Evolutionary conservation across 2,329 filamentous ascomycete genomes (phyloP), one percentile per base, ranked within the genome.

Genomic region (Botrytis fragariae): DNA sequence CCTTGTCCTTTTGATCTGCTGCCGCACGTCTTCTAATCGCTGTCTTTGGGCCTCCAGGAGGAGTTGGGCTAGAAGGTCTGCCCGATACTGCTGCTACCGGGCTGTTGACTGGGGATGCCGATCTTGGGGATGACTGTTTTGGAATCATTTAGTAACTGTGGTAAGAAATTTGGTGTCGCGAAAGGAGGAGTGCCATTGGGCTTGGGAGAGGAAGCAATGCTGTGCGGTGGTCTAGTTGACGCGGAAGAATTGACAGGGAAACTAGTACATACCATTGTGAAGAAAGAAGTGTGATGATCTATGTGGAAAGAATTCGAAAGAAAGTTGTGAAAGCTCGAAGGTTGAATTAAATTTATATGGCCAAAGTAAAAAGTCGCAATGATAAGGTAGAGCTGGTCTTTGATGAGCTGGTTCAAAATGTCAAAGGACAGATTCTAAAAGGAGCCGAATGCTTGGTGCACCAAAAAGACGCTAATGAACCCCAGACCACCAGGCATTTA

Each of bases 1-100:
- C 90, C 85, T 97, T 96, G 85, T 98, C 96, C 85, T 97, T 97
- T 86, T 97, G 93, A 83, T 98, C 96, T 80, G 95, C 95, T 44
- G 96, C 96, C 61, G 96, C 95, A 83, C 96, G 94, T 83, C 96
- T 92, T 84, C 96, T 91, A 85, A 99, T 97, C 75, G 94, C 95
- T 78, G 95, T 97, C 83, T 96, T 94, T 81, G 96, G 94, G 79
- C 96, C 96, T 77, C 96, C 96, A 39, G 96, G 96, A 76, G 94
- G 92, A 80, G 93, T 91, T 75, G 95, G 95, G 68, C 95, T 97
- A 44, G 93, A 92, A 73, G 93, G 91, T 77, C 95, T 93, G 78
- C 87, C 86, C 74, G 86, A 84, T 77, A 85, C 82, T 76, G 83
- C 82, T 76, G 83, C 83, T 70, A 80, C 80, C 76, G 84, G 82